These are phyloP conservation scores for Pyrus bretschneideri DNA, from an alignment of 306 rosid species.

Conservation along the genomic window DNA sequence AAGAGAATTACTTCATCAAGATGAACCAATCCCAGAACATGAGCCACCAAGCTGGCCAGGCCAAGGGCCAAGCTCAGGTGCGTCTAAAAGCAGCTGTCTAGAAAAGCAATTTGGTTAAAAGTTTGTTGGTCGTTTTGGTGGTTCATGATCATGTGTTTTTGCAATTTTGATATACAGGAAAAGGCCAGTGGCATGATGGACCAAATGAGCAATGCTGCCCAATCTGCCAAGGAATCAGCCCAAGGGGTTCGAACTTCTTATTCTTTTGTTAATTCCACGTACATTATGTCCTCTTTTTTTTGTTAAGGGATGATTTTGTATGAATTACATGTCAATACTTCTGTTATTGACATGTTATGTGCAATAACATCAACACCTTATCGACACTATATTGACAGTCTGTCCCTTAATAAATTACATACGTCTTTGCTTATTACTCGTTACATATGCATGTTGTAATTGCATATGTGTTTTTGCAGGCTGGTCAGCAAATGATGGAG, in stretches of 20 bases:
- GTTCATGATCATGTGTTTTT: background rate
- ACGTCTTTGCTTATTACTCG: too few species aligned
- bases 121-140: too few species aligned
- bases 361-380: background rate
- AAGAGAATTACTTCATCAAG: conserved; percentile 2
- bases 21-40: conserved; percentile 30
- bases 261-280: background rate
- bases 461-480: conserved; percentile 13
- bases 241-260: conserved; percentile 23
- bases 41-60: conserved; percentile 36
- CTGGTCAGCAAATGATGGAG: conserved; percentile 26
- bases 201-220: conserved; percentile 29
- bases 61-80: conserved; percentile 29
- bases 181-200: conserved; percentile 32
- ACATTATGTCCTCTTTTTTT: too few species aligned
- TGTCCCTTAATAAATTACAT: too few species aligned
- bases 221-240: conserved; percentile 34
- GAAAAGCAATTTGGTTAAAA: background rate
- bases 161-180: conserved; percentile 25
- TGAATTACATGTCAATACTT: too few species aligned
- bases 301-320: too few species aligned
- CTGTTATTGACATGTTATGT: too few species aligned
- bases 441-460: background rate
- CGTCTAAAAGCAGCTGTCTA: background rate
- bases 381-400: background rate